Conservation (phyloP, 345 rosid genomes). For the Citrus mangshanensis region DNA sequence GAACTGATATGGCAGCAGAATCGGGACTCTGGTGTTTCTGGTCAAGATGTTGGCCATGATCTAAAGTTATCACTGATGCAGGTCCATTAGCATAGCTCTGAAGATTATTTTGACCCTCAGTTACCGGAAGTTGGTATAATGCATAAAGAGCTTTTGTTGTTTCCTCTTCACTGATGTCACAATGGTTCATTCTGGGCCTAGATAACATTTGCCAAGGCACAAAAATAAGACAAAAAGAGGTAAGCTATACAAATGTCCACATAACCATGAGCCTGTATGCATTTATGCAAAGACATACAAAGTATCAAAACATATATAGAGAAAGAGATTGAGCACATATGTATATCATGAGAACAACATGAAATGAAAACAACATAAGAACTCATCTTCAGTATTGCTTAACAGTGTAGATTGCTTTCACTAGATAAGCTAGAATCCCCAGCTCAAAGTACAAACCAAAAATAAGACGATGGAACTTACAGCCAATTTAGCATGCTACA, state of each 20-base stretch:
- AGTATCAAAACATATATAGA: neutral
- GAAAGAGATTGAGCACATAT: neutral
- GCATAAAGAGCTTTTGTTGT: constrained; percentile 39
- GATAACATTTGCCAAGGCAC: constrained; percentile 20
- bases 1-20: constrained; percentile 22
- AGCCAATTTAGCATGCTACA: constrained; percentile 82
- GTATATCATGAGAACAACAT: neutral
- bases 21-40: constrained; percentile 16
- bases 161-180: constrained; percentile 42
- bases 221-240: constrained; percentile 13
- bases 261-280: neutral
- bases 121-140: constrained; percentile 21
- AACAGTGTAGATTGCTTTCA: neutral
- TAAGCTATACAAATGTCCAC: constrained; percentile 5
- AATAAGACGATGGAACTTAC: constrained; percentile 45
- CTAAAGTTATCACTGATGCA: constrained; percentile 20
- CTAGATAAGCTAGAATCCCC: neutral
- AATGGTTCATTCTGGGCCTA: constrained; percentile 50
- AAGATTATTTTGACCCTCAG: constrained; percentile 23
- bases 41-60: constrained; percentile 17
- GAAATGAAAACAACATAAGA: neutral
- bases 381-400: neutral
- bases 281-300: neutral
- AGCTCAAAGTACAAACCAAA: neutral
- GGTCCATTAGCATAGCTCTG: constrained; percentile 32